These are phyloP conservation scores for Sporisorium exsertum DNA, from an alignment of 1,284 basidiomycete genomes.

Conservation along the genomic window DNA sequence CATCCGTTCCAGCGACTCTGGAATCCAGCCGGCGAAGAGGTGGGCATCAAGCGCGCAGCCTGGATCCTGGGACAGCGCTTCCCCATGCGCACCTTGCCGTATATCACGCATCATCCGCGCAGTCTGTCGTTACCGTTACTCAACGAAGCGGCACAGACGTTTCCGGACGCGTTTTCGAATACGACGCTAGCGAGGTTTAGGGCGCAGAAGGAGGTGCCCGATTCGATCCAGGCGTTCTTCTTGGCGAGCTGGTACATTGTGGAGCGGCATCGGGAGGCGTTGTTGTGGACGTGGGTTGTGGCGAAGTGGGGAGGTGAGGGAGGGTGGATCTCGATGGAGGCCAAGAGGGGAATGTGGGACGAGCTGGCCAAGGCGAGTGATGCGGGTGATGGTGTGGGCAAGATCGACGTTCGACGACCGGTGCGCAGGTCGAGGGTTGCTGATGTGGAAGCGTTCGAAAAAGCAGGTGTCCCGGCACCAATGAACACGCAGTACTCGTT, in stretches of 20 bases:
- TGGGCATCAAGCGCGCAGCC: constrained; percentile 47
- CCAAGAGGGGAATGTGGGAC: constrained; percentile 68
- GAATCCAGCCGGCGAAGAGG: constrained; percentile 54
- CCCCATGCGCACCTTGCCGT: constrained; percentile 69
- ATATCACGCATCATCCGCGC: constrained; percentile 71
- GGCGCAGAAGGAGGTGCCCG: constrained; percentile 62
- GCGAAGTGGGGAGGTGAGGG: constrained; percentile 65
- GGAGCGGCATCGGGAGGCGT: constrained; percentile 59
- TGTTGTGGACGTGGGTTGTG: constrained; percentile 55
- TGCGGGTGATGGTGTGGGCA: not conserved
- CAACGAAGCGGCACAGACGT: constrained; percentile 48
- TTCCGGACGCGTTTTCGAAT: constrained; percentile 34
- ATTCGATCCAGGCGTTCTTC: constrained; percentile 70
- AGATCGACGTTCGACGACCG: constrained; percentile 21
- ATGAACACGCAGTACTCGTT: constrained; percentile 54
- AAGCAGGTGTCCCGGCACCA: constrained; percentile 31
- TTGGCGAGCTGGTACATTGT: constrained; percentile 49
- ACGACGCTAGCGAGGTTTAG: constrained; percentile 51
- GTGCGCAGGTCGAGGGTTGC: constrained; percentile 23
- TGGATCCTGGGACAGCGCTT: constrained; percentile 65
- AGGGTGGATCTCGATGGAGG: constrained; percentile 61
- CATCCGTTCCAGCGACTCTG: constrained; percentile 49
- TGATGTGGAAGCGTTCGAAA: constrained; percentile 12
- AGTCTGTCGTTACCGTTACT: constrained; percentile 68
- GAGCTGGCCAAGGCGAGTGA: constrained; percentile 59